A percentile compares a stretch with the other conserved stretches of the same genome.
Conservation (phyloP, 768 basidiomycete species). For the Russula brevipes region DNA sequence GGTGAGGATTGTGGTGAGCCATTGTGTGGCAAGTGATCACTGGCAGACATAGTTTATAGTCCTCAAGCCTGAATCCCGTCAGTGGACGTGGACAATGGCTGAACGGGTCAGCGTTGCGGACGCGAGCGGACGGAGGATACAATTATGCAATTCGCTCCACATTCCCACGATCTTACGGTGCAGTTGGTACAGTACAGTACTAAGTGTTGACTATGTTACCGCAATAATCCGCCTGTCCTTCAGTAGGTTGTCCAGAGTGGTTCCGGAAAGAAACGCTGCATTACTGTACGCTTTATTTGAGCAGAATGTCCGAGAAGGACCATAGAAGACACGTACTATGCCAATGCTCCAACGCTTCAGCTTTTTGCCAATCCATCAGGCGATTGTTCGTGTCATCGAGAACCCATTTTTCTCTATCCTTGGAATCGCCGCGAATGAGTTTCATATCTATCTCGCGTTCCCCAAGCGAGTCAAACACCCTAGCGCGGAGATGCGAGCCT, state of each 20-base stretch:
- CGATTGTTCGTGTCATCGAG: slow-evolving; percentile 60
- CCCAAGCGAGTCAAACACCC: slow-evolving; percentile 48
- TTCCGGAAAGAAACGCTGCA: slow-evolving; percentile 72
- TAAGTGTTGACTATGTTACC: not conserved
- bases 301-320: not conserved
- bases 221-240: slow-evolving; percentile 10
- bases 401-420: slow-evolving; percentile 44
- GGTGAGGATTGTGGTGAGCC: slow-evolving; percentile 23
- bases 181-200: too few species aligned
- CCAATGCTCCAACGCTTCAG: slow-evolving; percentile 71
- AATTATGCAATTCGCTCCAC: not conserved
- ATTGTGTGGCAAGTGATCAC: slow-evolving; percentile 12
- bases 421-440: slow-evolving; percentile 28
- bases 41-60: slow-evolving; percentile 12
- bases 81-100: not conserved
- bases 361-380: slow-evolving; percentile 60
- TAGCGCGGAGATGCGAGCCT: slow-evolving; percentile 59
- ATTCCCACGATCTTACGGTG: slow-evolving; percentile 1
- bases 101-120: not conserved
- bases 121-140: too few species aligned
- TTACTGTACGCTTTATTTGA: slow-evolving; percentile 42
- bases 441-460: slow-evolving; percentile 26
- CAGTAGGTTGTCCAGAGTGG: slow-evolving; percentile 76
- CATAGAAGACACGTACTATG: slow-evolving; percentile 43
- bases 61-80: not conserved